Base-by-base conservation (phyloP, 2,329 filamentous ascomycete genomes). In the Tolypocladium cylindrosporum region DNA sequence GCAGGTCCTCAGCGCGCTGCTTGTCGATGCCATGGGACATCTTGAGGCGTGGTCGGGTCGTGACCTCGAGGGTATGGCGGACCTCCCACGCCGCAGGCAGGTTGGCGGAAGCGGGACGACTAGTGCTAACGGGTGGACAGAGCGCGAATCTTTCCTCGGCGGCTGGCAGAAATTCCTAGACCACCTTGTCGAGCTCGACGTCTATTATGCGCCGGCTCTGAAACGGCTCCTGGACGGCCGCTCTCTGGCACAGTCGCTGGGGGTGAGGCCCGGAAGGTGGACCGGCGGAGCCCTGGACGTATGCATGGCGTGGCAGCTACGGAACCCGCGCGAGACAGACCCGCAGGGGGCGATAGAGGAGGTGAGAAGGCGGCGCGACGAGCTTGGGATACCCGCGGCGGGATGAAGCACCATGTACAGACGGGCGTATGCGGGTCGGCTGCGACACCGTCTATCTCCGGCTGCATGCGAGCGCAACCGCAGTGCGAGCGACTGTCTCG, bases 291-390 rank as follows among this genome's bases (percentile, higher is more conserved):
- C 91, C 4, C 75, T 96, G 53, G 88, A 95, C 39, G 77, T 91
- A 4, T 89, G 90, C 60, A 83, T 95, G 72, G 85, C 86, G 60
- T 97, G 92, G 91, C 94, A 97, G 72, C 80, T 97, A 56, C 82
- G 90, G 42, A 85, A 97, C 67, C 90, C 91, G 0, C 78, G 78
- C 4, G 77, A 76, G 58, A 82, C 79, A 4, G 87, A 92, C 61
- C 72, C 77, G 8, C 66, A 74, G 8, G 81, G 76, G 3, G 86
- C 81, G 1, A 73, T 91, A 56, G 79, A 85, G 53, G 83, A 86
- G 66, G 79, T 90, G 31, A 71, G 73, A 53, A 70, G 66, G 57
- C 77, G 74, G 61, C 78, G 74, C 60, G 69, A 74, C 31, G 83
- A 88, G 66, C 66, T 89, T 57, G 78, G 74, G 0, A 79, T 72